Evolutionary conservation across 2,329 filamentous ascomycete genomes (phyloP), one percentile per base, ranked within the genome.

Genomic region (Madurella mycetomatis): DNA sequence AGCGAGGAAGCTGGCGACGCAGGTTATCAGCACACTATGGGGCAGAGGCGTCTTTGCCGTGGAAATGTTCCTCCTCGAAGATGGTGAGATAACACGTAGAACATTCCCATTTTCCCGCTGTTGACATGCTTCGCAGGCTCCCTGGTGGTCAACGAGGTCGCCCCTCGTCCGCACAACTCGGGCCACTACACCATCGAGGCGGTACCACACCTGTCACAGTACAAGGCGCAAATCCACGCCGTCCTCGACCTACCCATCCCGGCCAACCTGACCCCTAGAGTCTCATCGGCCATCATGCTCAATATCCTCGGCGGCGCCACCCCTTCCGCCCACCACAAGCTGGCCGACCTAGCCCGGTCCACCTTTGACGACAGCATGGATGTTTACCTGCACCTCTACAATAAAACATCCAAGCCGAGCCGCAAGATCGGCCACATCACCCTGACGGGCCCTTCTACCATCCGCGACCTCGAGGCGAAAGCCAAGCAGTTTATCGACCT

Each of bases 401-500:
- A 92, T 65, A 97, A 97, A 73, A 83, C 82, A 45, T 88, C 91
- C 25, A 89, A 91, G 64, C 90, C 89, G 4, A 87, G 90, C 34
- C 86, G 94, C 44, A 99, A 97, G 72, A 97, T 97, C 75, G 92
- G 92, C 11, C 94, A 99, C 70, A 83, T 99, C 62, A 97, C 92
- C 1, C 74, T 95, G 39, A 88, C 88, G 1, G 85, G 84, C 1
- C 76, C 81, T 12, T 84, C 82, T 0, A 83, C 92, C 66, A 74
- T 80, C 39, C 79, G 85, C 63, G 84, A 87, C n/a, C 71, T 84
- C 15, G 76, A 79, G 55, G 60, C 69, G 67, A 75, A 79, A 15
- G 79, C 85, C 13, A 82, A 87, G 39, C 82, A 87, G 49, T 79
- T 96, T 18, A 82, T 95, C 55, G 73, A 85, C 43, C 73, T 81